A percentile compares a stretch with the other conserved stretches of the same genome.
phyloP scores from a whole-genome alignment of 176 grass and related monocot genomes.

The Canna indica region DNA sequence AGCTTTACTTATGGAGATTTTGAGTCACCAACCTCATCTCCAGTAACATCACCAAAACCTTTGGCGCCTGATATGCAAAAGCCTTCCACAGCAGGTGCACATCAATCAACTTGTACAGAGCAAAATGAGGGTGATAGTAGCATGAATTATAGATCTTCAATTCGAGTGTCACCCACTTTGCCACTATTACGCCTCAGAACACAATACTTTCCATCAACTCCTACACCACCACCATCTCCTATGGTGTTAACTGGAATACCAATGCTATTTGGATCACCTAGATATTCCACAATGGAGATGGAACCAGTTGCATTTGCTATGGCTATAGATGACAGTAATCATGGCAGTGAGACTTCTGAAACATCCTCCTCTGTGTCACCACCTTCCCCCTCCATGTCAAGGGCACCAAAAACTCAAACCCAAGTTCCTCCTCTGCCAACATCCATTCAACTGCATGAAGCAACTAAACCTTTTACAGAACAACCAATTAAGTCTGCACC shows the following conservation, averaged over 20 bases:
- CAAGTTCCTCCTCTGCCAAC: neutral
- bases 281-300: neutral
- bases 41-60: neutral
- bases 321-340: conserved; percentile 2
- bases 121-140: neutral
- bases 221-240: conserved; percentile 32
- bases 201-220: conserved; percentile 6
- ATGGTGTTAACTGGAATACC: conserved; percentile 15
- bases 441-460: neutral
- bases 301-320: conserved; percentile 2
- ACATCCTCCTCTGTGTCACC: neutral
- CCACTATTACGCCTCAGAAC: conserved; percentile 4
- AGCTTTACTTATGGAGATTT: neutral
- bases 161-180: neutral
- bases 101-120: neutral
- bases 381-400: neutral
- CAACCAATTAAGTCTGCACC: neutral
- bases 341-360: conserved; percentile 7
- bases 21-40: neutral
- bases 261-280: conserved; percentile 3
- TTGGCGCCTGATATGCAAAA: neutral
- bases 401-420: neutral
- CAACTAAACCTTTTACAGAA: neutral
- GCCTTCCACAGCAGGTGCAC: neutral
- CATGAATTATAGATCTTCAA: conserved; percentile 5